Evolutionary conservation across 31 red algal genomes (phyloP), one percentile per base, ranked within the genome.

Genomic region (Odonthalia washingtoniensis): DNA sequence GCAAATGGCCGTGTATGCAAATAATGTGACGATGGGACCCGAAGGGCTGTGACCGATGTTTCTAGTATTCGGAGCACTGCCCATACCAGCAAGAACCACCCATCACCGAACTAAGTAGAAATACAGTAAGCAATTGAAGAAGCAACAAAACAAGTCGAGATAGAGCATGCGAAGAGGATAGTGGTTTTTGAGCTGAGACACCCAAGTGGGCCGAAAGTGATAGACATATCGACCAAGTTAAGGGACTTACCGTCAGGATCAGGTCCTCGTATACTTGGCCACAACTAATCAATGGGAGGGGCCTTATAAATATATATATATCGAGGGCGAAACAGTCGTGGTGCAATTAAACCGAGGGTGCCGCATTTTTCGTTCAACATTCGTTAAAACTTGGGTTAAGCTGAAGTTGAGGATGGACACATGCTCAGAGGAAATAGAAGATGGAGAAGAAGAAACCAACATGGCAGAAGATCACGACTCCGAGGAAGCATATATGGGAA

Each of bases 291-390:
- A 75, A 3, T 77, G 44, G 72, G 27, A 77, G 68, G 69, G 53
- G 21, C 0, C 72, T 1, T 87, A 66, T 40, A 69, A 33, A 2
- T 76, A 77, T 61, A 30, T 87, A 12, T 44, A 66, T 31, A 66
- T 87, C 40, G 83, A 75, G 65, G 68, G 83, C 6, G 70, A 40
- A 33, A 87, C 83, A 35, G 83, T 87, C 75, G 72, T 87, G 12
- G 83, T 87, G 36, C 72, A 87, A 77, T 24, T 65, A 21, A 46
- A 3, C 0, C 33, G 31, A 28, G 68, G 68, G 24, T 35, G 52
- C 18, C 45, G 42, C 42, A 87, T 77, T 4, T 87, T 87, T 27
- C 16, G 46, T 2, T 66, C 46, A 40, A 87, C 38, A 31, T 45
- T 75, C 32, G 44, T 87, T 28, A 87, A 87, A 26, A 69, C 52